Percentiles rank a stretch among this genome's conserved stretches.
Conservation (phyloP, 352 stramenopile species). For the Globisporangium camurandrum region DNA sequence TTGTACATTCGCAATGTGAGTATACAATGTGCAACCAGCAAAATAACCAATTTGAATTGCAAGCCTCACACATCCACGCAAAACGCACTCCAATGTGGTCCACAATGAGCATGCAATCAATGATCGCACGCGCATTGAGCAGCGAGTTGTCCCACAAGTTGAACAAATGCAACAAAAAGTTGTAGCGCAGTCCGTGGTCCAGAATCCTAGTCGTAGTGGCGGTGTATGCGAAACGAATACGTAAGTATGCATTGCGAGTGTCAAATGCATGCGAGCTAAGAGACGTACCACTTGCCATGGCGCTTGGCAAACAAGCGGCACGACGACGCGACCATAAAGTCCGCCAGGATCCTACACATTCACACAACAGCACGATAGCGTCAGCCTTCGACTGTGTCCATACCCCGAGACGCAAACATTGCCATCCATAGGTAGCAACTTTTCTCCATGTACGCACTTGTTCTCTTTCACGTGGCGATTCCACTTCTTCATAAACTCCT, state of each 20-base stretch:
- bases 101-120: constrained; percentile 85
- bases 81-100: constrained; percentile 44
- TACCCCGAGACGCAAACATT: not conserved
- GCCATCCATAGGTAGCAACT: too few species aligned
- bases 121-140: constrained; percentile 76
- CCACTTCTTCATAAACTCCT: constrained; percentile 89
- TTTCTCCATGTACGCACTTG: constrained; percentile 34
- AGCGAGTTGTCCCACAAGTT: constrained; percentile 89
- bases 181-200: constrained; percentile 70
- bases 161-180: constrained; percentile 85
- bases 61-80: not conserved
- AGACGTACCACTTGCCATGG: constrained; percentile 68
- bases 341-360: constrained; percentile 54
- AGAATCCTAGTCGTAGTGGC: constrained; percentile 35
- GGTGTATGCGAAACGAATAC: not conserved
- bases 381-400: not conserved
- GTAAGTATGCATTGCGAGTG: not conserved
- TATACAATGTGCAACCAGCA: not conserved
- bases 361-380: not conserved
- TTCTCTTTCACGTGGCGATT: constrained; percentile 81
- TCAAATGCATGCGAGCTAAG: not conserved
- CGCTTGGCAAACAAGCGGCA: constrained; percentile 79
- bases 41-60: too few species aligned
- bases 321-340: constrained; percentile 85
- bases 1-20: not conserved